phyloP scores from a whole-genome alignment of 176 grass and related monocot genomes.

The Aegilops longissima region DNA sequence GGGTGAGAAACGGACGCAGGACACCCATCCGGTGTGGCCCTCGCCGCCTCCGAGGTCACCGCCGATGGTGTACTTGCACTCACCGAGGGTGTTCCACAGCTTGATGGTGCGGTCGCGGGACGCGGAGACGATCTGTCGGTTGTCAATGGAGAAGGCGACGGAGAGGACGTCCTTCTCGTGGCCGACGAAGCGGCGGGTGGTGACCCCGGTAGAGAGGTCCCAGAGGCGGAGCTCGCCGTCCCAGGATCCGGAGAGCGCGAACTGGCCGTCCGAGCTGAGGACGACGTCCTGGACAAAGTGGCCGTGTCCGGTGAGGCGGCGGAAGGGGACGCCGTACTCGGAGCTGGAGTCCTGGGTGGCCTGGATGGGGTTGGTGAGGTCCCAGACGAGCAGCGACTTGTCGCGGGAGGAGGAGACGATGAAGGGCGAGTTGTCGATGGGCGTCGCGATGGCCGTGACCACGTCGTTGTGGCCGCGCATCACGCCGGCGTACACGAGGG shows the following conservation, averaged over 20 bases:
- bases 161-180: conserved; percentile 92
- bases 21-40: conserved; percentile 78
- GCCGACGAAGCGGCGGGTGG: conserved; percentile 75
- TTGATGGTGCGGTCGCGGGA: conserved; percentile 88
- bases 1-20: conserved; percentile 87
- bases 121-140: conserved; percentile 92
- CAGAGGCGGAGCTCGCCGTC: conserved; percentile 90
- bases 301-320: conserved; percentile 87
- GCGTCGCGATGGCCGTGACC: conserved; percentile 81
- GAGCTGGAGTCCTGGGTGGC: conserved; percentile 18
- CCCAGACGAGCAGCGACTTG: conserved; percentile 90
- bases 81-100: conserved; percentile 94
- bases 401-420: conserved; percentile 94
- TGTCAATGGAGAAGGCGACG: conserved; percentile 90
- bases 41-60: conserved; percentile 51
- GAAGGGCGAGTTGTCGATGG: conserved; percentile 73
- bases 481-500: conserved; percentile 66
- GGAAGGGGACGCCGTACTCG: conserved; percentile 69
- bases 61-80: conserved; percentile 98
- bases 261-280: conserved; percentile 82
- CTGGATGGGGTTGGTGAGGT: conserved; percentile 60
- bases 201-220: conserved; percentile 65
- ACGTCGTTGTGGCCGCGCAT: conserved; percentile 74
- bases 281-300: conserved; percentile 94
- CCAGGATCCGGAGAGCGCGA: conserved; percentile 90